Evolutionary conservation across 2,329 filamentous ascomycete species (phyloP).

Genomic region (Epichloe aotearoae): DNA sequence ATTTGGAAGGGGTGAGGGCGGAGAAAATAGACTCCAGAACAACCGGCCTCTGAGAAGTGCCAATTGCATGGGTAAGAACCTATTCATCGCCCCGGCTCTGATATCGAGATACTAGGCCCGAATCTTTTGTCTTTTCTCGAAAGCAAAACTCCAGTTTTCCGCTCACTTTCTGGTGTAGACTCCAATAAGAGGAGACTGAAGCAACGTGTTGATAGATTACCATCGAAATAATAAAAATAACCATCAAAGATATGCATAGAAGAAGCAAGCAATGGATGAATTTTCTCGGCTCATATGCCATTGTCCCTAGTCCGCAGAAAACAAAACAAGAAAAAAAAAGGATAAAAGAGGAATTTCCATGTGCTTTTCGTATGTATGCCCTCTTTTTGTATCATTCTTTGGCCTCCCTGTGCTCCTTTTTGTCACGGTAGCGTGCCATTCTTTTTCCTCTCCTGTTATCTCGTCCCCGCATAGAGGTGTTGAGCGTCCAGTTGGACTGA

Average conservation of each 20-base stretch:
- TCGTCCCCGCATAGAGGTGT: not conserved
- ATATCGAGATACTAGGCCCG: not conserved
- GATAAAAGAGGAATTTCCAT: not conserved
- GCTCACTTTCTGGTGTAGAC: not conserved
- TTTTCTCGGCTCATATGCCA: not conserved
- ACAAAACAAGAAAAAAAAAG: not conserved
- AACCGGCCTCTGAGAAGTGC: not conserved
- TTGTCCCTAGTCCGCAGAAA: not conserved
- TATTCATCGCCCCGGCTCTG: not conserved
- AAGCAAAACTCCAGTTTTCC: not conserved
- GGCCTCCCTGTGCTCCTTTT: not conserved
- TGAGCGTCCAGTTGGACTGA: not conserved
- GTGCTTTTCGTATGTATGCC: conserved; percentile 2
- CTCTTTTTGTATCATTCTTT: not conserved
- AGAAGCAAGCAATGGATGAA: not conserved
- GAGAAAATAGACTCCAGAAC: not conserved
- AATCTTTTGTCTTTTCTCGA: not conserved
- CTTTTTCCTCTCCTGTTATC: not conserved
- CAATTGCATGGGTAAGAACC: not conserved
- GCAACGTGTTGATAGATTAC: not conserved
- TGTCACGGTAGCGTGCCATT: not conserved
- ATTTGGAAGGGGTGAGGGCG: not conserved
- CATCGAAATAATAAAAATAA: not conserved
- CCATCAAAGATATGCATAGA: conserved; percentile 1
- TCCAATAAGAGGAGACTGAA: not conserved